These are phyloP conservation scores for Ustilago shanxiensis DNA, from an alignment of 1,284 basidiomycete genomes.

Conservation along the genomic window DNA sequence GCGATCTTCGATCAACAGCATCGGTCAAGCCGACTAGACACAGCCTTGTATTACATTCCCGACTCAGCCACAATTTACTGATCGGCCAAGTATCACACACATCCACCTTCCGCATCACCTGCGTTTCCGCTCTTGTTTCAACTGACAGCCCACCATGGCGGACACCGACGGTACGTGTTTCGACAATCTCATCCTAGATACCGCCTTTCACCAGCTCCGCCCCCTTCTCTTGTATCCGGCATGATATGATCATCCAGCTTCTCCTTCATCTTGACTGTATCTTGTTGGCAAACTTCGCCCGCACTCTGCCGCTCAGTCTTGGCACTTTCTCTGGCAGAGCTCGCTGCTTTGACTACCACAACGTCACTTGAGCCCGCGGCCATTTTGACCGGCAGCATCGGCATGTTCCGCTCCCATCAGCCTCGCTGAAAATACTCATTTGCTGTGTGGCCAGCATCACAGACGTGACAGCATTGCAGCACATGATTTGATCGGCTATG, in stretches of 20 bases:
- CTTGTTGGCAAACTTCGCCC: background rate
- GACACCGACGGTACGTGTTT: constrained; percentile 63
- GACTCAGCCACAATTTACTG: background rate
- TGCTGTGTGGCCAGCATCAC: background rate
- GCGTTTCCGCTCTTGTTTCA: background rate
- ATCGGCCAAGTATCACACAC: background rate
- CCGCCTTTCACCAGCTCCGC: constrained; percentile 11
- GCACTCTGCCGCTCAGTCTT: background rate
- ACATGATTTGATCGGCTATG: background rate
- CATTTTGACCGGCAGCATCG: background rate
- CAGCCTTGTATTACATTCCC: background rate
- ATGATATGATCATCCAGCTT: constrained; percentile 7
- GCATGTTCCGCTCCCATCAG: background rate
- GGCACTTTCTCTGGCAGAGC: background rate
- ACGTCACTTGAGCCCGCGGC: background rate
- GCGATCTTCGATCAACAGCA: constrained; percentile 7
- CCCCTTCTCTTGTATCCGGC: constrained; percentile 6
- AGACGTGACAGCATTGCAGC: background rate
- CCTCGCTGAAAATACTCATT: background rate
- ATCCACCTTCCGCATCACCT: constrained; percentile 1
- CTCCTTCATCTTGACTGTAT: constrained; percentile 14
- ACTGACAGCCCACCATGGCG: constrained; percentile 51
- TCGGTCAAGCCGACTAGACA: constrained; percentile 8
- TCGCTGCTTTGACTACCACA: background rate
- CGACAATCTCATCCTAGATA: constrained; percentile 28